Base-by-base conservation (phyloP, 2,329 filamentous ascomycete species). In the Fonsecaea monophora region DNA sequence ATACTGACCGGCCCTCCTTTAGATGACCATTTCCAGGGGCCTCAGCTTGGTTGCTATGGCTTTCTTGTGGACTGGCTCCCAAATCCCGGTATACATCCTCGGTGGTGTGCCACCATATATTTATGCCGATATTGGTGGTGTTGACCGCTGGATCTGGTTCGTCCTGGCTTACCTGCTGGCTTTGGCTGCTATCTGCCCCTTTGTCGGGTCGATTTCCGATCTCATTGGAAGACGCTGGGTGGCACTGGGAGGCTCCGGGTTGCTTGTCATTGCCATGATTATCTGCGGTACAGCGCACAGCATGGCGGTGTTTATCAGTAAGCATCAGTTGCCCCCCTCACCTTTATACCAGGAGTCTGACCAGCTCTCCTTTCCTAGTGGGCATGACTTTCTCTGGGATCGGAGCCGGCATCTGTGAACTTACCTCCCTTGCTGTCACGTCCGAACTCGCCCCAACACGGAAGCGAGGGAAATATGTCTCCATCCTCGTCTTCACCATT, bases 191-290 rank as follows among this genome's bases (percentile, higher is more conserved):
- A 79, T 87, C 8, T 87, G 85, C 69, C 86, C 86, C 4, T 87
- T 92, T 71, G 89, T 91, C 1, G 89, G 89, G 10, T 84, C 86
- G 0, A 77, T 90, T 0, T 89, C 87, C 1, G 88, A 90, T 78
- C 77, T 90, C 6, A 78, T 89, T 57, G 87, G 88, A 61, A 85
- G 88, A 66, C 82, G 86, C 66, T 85, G 83, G 73, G 86, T 89
- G 45, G 87, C 83, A 8, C 75, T 89, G 32, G 76, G 83, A 3
- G 88, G 88, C 7, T 82, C 82, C 12, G 66, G 77, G 0, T 78
- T 87, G 45, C 78, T 89, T 60, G 80, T 87, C 35, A 69, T 89
- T 38, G 88, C 87, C 25, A 86, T 87, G 78, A 83, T 89, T 60
- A 79, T 90, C 40, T 83, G 82, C 64, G 84, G 84, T 4, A 86